Evolutionary conservation across 176 grass and related monocot genomes (phyloP), one percentile per base, ranked within the genome.

Genomic region (Miscanthus lutarioriparius): DNA sequence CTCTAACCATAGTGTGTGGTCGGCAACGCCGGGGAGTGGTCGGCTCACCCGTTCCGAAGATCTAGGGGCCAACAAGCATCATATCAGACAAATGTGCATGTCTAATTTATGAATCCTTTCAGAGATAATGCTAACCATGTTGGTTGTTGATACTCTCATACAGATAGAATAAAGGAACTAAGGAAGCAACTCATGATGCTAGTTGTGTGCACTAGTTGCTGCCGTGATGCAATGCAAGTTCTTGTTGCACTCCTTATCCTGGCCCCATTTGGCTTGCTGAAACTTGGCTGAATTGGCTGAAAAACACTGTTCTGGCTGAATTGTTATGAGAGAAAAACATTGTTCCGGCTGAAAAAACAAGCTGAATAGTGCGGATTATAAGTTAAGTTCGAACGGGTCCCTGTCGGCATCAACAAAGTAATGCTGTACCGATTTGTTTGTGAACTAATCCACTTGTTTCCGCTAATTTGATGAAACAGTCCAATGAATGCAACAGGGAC

Each of bases 371-470:
- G n/a, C n/a, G n/a, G n/a, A n/a, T n/a, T n/a, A n/a, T n/a, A n/a
- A n/a, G n/a, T n/a, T n/a, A n/a, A n/a, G n/a, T n/a, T n/a, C n/a
- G n/a, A n/a, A n/a, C n/a, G n/a, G n/a, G n/a, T n/a, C n/a, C n/a
- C n/a, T 75, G 84, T 87, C 84, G 1, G 20, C 28, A 70, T 80
- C 80, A 74, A 70, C 84, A 90, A 78, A 90, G 69, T 15, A 70
- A 90, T 87, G 62, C 80, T 87, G 75, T 53, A 90, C 74, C 80
- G 69, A 75, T 75, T 70, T 69, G 74, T 40, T 90, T 79, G 68
- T 48, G 40, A 90, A 75, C 14, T 83, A 58, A 47, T 47, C 80
- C 59, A 80, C 75, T 87, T 76, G 63, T 59, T 80, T 75, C 59
- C 11, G 74, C 80, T 53, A 83, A 83, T 83, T 43, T 63, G 80